These are phyloP conservation scores for Elongisporangium undulatum DNA, from an alignment of 352 stramenopile species.

Conservation along the genomic window DNA sequence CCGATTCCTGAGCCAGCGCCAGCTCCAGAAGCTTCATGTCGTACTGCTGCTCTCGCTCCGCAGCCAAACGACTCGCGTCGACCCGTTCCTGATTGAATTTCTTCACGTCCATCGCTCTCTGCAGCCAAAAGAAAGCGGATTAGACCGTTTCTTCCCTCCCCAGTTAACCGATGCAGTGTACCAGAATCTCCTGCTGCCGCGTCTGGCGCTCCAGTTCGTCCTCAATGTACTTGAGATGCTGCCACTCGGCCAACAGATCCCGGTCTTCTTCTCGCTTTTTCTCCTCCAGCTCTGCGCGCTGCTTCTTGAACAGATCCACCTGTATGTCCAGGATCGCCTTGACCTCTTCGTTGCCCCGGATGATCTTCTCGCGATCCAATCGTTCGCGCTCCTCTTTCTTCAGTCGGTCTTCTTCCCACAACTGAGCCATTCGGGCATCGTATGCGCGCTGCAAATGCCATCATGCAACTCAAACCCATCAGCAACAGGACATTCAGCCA, in stretches of 20 bases:
- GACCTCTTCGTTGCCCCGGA: conserved; percentile 63
- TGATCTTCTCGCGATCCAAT: conserved; percentile 34
- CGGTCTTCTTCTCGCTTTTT: conserved; percentile 39
- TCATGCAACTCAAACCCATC: not conserved
- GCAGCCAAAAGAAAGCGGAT: not conserved
- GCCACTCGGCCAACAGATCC: conserved; percentile 58
- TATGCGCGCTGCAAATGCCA: conserved; percentile 20
- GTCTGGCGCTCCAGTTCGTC: conserved; percentile 49
- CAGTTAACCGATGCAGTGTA: conserved; percentile 6
- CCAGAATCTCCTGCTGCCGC: conserved; percentile 50
- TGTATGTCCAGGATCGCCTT: conserved; percentile 75
- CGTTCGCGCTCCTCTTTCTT: conserved; percentile 75
- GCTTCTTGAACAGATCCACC: conserved; percentile 55
- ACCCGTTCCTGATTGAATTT: conserved; percentile 66
- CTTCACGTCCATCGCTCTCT: conserved; percentile 70
- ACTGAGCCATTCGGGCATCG: conserved; percentile 55
- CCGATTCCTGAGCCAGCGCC: conserved; percentile 53
- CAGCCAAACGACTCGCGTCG: conserved; percentile 30
- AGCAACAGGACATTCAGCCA: not conserved
- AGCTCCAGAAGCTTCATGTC: conserved; percentile 55
- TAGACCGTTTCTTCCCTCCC: not conserved
- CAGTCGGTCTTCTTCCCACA: conserved; percentile 67
- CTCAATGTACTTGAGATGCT: conserved; percentile 52
- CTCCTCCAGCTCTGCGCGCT: conserved; percentile 26
- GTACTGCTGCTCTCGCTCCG: conserved; percentile 62